phyloP scores from a whole-genome alignment of 75 land plant genomes.

The Pinus tabuliformis region DNA sequence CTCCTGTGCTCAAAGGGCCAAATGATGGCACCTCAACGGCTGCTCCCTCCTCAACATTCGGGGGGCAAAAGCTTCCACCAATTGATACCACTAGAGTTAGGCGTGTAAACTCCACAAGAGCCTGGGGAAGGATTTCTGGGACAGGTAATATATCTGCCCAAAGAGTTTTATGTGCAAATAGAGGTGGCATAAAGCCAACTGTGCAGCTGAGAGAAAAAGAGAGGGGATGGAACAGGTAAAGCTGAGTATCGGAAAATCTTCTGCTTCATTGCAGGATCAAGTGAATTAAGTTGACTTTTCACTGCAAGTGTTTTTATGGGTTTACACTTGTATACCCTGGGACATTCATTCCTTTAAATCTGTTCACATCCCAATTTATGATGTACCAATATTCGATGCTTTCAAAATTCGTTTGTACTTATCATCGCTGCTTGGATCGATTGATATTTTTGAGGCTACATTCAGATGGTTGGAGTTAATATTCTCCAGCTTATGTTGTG shows the following conservation, averaged over 20 bases:
- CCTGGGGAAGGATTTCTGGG: conserved; percentile 27
- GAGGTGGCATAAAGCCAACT: conserved; percentile 15
- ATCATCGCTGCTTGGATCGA: too few species aligned
- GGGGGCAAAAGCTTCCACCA: conserved; percentile 1
- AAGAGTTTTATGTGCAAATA: conserved; percentile 14
- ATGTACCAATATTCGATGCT: too few species aligned
- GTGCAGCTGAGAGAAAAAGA: conserved; percentile 38
- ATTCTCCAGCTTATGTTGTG: too few species aligned
- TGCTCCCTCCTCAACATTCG: neutral
- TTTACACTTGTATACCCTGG: conserved; percentile 1
- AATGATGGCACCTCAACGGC: neutral
- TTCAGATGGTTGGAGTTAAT: too few species aligned
- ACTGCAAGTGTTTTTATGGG: neutral
- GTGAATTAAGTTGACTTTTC: neutral
- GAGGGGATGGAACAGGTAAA: conserved; percentile 53
- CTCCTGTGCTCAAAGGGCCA: conserved; percentile 2
- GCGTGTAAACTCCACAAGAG: conserved; percentile 26
- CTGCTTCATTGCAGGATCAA: neutral
- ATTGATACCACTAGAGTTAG: conserved; percentile 4
- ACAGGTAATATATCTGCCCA: conserved; percentile 18
- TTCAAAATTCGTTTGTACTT: too few species aligned
- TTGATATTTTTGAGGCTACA: too few species aligned
- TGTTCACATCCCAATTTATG: too few species aligned
- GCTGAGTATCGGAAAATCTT: neutral
- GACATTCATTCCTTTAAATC: neutral